phyloP scores from a whole-genome alignment of 306 rosid species.

The Chamaecrista fasciculata region DNA sequence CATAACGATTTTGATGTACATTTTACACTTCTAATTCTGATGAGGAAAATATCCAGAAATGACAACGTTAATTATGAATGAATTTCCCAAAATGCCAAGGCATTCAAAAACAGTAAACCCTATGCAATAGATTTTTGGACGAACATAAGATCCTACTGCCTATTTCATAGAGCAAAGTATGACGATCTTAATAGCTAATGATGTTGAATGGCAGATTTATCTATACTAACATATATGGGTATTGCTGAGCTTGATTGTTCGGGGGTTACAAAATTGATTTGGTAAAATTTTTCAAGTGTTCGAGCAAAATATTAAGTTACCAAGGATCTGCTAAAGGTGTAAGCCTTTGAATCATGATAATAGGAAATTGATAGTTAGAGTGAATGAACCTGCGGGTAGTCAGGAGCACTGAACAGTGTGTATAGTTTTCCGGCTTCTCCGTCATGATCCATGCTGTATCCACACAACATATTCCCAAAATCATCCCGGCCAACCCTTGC shows the following conservation, averaged over 20 bases:
- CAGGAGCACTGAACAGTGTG: conserved; percentile 85
- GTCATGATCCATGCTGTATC: conserved; percentile 80
- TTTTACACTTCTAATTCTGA: not conserved
- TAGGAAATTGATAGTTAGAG: conserved; percentile 20
- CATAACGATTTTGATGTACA: no score
- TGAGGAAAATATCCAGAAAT: not conserved
- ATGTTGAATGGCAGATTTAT: conserved; percentile 6
- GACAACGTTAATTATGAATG: not conserved
- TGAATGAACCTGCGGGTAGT: conserved; percentile 73
- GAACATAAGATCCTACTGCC: conserved; percentile 9
- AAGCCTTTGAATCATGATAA: conserved; percentile 10
- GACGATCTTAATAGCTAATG: not conserved
- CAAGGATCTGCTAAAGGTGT: not conserved
- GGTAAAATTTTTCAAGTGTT: not conserved
- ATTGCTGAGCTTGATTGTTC: conserved; percentile 16
- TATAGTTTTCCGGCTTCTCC: conserved; percentile 75
- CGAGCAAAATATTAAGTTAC: not conserved
- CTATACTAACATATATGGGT: not conserved
- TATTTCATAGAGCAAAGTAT: not conserved
- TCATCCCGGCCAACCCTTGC: conserved; percentile 66
- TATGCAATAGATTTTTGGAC: conserved; percentile 3
- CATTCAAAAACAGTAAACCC: conserved; percentile 1
- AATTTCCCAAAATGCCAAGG: conserved; percentile 14
- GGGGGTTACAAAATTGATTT: conserved; percentile 23
- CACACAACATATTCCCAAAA: conserved; percentile 74